Evolutionary conservation across 2,329 filamentous ascomycete species (phyloP).

Genomic region (Penicillium sclerotigenum): DNA sequence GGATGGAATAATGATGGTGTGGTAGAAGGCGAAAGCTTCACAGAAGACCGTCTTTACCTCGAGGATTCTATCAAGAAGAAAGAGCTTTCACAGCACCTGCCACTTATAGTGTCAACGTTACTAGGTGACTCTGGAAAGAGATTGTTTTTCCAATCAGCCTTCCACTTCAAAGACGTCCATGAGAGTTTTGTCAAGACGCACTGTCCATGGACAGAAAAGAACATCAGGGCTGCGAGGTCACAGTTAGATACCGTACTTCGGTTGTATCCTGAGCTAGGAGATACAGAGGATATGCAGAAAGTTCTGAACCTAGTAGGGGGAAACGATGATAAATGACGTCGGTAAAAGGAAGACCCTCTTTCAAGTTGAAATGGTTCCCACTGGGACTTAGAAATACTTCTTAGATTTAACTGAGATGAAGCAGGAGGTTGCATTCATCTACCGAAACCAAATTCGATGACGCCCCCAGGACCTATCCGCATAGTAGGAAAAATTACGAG

Average conservation of each 20-base stretch:
- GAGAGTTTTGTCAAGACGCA: conserved; percentile 13
- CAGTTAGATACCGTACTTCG: conserved; percentile 15
- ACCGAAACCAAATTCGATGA: too few species aligned
- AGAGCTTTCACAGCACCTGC: conserved; percentile 4
- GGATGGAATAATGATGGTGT: conserved; percentile 15
- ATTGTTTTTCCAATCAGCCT: conserved; percentile 17
- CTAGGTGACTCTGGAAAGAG: conserved; percentile 11
- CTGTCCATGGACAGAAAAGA: conserved; percentile 12
- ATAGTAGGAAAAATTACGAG: too few species aligned
- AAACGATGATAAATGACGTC: too few species aligned
- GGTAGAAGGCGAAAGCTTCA: conserved; percentile 10
- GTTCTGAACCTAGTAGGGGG: too few species aligned
- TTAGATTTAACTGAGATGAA: too few species aligned
- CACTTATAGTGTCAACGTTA: conserved; percentile 5
- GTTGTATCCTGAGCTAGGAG: conserved; percentile 11
- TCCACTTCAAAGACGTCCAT: conserved; percentile 12
- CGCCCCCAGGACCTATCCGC: too few species aligned
- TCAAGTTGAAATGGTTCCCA: too few species aligned
- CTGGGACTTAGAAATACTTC: too few species aligned
- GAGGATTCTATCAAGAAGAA: conserved; percentile 5
- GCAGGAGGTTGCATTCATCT: too few species aligned
- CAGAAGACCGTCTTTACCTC: conserved; percentile 7
- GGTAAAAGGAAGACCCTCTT: too few species aligned
- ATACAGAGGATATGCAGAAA: too few species aligned
- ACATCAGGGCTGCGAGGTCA: conserved; percentile 8